A percentile compares a stretch with the other conserved stretches of the same genome.
Evolutionary conservation across 2,329 filamentous ascomycete genomes (phyloP).

Genomic region (Claviceps sp.): DNA sequence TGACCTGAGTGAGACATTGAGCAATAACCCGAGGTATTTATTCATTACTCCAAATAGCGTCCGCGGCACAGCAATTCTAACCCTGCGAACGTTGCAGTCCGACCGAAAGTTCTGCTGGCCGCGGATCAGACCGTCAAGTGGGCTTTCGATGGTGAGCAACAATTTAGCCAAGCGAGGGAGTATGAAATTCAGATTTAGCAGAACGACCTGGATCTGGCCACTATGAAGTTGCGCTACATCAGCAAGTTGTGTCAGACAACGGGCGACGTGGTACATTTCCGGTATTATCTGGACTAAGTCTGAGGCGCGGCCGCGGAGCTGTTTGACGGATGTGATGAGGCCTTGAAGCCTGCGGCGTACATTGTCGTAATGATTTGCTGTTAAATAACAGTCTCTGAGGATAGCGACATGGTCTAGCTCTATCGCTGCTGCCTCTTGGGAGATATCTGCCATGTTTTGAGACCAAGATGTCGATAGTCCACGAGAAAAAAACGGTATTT

Average conservation of each 20-base stretch:
- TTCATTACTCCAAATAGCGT: no score
- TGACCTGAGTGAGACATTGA: no score
- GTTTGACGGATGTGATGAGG: slow-evolving; percentile 31
- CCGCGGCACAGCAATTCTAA: no score
- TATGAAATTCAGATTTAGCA: slow-evolving; percentile 42
- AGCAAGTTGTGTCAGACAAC: slow-evolving; percentile 38
- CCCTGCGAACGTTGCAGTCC: slow-evolving; percentile 10
- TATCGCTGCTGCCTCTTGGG: neutral
- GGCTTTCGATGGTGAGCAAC: slow-evolving; percentile 36
- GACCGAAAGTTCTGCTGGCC: slow-evolving; percentile 40
- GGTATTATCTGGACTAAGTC: slow-evolving; percentile 30
- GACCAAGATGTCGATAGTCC: neutral
- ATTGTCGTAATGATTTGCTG: slow-evolving; percentile 38
- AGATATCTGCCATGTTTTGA: slow-evolving; percentile 15
- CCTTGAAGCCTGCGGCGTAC: slow-evolving; percentile 34
- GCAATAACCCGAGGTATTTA: no score
- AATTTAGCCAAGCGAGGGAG: slow-evolving; percentile 41
- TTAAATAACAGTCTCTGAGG: slow-evolving; percentile 38
- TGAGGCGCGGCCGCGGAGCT: slow-evolving; percentile 11
- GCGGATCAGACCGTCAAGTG: slow-evolving; percentile 36
- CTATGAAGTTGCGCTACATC: slow-evolving; percentile 40
- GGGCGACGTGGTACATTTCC: slow-evolving; percentile 30
- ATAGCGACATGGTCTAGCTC: slow-evolving; percentile 23
- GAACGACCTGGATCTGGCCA: slow-evolving; percentile 33
- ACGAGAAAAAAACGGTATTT: no score